These are phyloP conservation scores for Xylaria bambusicola DNA, from an alignment of 495 filamentous ascomycete species.

Conservation along the genomic window DNA sequence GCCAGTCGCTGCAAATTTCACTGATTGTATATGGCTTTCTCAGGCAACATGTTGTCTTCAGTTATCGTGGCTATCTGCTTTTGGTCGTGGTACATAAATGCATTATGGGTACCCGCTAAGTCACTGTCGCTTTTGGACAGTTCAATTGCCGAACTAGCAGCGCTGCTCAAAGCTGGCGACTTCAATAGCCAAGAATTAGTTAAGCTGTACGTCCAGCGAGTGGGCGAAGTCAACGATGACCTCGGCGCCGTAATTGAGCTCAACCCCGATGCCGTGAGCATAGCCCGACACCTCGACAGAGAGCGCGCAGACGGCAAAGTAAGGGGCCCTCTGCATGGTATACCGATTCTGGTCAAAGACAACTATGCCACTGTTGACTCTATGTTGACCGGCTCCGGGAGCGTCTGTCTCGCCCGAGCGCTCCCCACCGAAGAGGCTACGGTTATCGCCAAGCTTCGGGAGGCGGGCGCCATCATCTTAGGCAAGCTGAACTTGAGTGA, in stretches of 20 bases:
- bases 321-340: constrained; percentile 61
- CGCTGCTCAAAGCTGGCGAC: constrained; percentile 43
- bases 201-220: constrained; percentile 53
- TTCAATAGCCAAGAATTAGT: constrained; percentile 64
- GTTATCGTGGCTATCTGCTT: too few relatives aligned
- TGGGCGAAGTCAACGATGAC: constrained; percentile 54
- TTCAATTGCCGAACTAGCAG: constrained; percentile 48
- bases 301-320: constrained; percentile 50
- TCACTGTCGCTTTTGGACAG: constrained; percentile 37
- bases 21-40: too few relatives aligned
- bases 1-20: too few relatives aligned
- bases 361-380: constrained; percentile 71
- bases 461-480: constrained; percentile 53
- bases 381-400: constrained; percentile 61
- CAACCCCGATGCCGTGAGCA: constrained; percentile 57
- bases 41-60: too few relatives aligned
- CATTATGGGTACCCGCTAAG: too few relatives aligned
- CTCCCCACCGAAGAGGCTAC: constrained; percentile 46
- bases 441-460: constrained; percentile 49
- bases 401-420: constrained; percentile 46
- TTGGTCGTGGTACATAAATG: too few relatives aligned
- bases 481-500: constrained; percentile 47
- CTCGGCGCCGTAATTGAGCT: constrained; percentile 56
- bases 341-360: constrained; percentile 70
- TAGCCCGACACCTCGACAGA: constrained; percentile 53